Base-by-base conservation (phyloP, 495 filamentous ascomycete species). In the Podospora pseudocomata region DNA sequence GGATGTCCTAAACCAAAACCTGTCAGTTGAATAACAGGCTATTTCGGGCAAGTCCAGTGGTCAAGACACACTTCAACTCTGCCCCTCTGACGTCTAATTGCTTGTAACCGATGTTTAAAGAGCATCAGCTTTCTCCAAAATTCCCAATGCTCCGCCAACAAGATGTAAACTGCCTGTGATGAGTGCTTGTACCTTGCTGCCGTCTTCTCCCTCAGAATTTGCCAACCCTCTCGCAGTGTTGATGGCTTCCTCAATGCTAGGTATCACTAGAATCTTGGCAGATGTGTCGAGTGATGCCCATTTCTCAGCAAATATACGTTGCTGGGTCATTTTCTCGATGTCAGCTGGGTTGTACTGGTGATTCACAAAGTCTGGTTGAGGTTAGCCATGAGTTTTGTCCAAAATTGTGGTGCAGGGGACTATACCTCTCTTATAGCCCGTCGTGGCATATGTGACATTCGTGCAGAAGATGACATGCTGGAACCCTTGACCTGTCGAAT, bases 131-230 rank as follows among this genome's bases (percentile, higher is more conserved):
- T 76, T 72, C 63, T 84, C 82, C 44, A 84, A 62, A 63, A 84
- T 84, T 2, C 75, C 77, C 68, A 90, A 75, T 19, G 87, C 86
- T 9, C 84, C 85, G 4, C 94, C 93, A 1, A 97, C 92, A 9
- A 98, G 84, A 81, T 97, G 92, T 67, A 97, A 83, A 75, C 93
- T 97, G 5, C 94, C 94, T 20, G 94, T 97, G 34, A 92, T 82
- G 23, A 92, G 76, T 3, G 87, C 75, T 59, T 65, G 72, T 62
- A 61, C 65, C 27, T 5, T 39, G 70, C 60, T 74, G 15, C 67
- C 60, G 13, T 67, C 54, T 49, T 58, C 68, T 30, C 62, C 73
- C 11, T 59, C 59, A 5, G 67, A 55, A 11, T 70, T 66, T 11
- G 75, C 65, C 23, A 20, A 28, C 6, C 65, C 80, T 53, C 89